These are phyloP conservation scores for Penicillium turbatum DNA, from an alignment of 495 filamentous ascomycete species.

Conservation along the genomic window DNA sequence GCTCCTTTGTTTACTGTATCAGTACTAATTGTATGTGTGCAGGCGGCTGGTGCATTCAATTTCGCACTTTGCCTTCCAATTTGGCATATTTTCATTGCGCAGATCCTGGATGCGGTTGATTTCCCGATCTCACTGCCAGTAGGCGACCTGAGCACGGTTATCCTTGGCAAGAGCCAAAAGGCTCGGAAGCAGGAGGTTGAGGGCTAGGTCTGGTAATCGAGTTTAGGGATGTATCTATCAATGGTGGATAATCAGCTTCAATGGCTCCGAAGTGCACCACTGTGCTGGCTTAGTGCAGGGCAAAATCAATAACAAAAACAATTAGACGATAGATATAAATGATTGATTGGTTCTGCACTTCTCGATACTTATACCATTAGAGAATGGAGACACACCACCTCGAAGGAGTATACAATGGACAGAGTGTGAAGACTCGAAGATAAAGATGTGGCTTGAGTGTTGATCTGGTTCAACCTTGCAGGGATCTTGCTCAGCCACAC, in stretches of 20 bases:
- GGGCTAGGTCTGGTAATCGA: not conserved
- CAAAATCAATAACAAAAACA: no score
- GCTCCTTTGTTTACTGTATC: not conserved
- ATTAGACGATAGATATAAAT: no score
- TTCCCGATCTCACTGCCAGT: constrained; percentile 35
- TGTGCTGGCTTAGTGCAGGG: no score
- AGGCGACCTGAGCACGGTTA: constrained; percentile 33
- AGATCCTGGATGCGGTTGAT: constrained; percentile 53
- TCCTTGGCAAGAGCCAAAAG: constrained; percentile 30
- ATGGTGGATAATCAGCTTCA: not conserved
- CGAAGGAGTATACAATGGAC: no score
- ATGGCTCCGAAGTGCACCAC: no score
- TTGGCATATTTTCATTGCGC: constrained; percentile 63
- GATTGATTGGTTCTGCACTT: no score
- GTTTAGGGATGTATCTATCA: not conserved
- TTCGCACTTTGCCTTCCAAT: constrained; percentile 56
- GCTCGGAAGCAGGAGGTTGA: constrained; percentile 10
- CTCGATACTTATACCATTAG: no score
- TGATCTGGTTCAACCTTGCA: no score
- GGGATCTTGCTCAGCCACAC: no score
- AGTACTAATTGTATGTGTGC: constrained; percentile 1
- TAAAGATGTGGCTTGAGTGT: no score
- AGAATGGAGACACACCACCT: no score
- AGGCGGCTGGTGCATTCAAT: constrained; percentile 35
- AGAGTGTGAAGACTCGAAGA: no score